Evolutionary conservation across 2,329 filamentous ascomycete genomes (phyloP), one percentile per base, ranked within the genome.

Genomic region (Intubia oerlemansii): DNA sequence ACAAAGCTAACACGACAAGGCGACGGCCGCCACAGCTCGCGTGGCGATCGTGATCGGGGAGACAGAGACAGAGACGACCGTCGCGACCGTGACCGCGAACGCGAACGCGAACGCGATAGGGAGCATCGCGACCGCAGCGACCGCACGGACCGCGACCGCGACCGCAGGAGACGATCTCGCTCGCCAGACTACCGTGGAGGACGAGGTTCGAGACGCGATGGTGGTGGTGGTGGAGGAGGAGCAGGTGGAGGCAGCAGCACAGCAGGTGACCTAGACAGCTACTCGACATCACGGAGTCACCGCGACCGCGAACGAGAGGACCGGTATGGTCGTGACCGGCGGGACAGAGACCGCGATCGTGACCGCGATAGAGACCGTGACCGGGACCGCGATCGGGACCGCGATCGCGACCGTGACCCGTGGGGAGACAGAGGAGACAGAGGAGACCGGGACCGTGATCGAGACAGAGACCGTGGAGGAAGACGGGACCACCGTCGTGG

Each of bases 211-310:
- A 71, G 79, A 41, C 76, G 76, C 41, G 76, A 88, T 29, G 67
- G 65, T 31, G 28, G 28, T 2, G 74, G 79, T 41, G 63, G 69
- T 5, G 14, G n/a, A 4, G 5, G 22, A 10, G 27, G 15, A 13
- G 29, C 18, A 4, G n/a, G n/a, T 11, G 15, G 20, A 10, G 19
- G 25, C 5, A 15, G 8, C 8, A 17, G 19, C 12, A 12, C 10
- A 10, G 27, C 18, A 11, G 28, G 20, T 4, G 64, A 68, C 33
- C 46, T 42, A 25, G 82, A 93, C 51, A 72, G 78, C 32, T 95
- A 95, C 54, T 91, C 84, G 13, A 82, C 79, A 5, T 92, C 82
- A 52, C 76, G 85, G 41, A 84, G 75, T 54, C 90, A 92, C 50
- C 70, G 85, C 47, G 85, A 91, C 48, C 33, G 60, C 30, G 55